phyloP scores from a whole-genome alignment of 306 rosid genomes.

The Prunus campanulata region DNA sequence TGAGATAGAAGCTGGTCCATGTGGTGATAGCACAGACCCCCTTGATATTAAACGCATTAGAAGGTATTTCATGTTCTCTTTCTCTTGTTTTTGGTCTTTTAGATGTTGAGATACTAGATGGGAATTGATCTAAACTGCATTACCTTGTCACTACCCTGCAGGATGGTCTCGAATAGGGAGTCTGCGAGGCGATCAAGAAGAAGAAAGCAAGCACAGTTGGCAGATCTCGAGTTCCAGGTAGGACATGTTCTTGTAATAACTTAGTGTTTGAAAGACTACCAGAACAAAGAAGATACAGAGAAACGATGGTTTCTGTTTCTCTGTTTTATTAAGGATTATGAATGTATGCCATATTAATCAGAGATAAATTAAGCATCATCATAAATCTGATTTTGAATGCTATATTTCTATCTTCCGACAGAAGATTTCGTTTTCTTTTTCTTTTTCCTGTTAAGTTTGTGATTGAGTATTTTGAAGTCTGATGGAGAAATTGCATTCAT shows the following conservation, averaged over 20 bases:
- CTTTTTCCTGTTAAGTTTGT: background rate
- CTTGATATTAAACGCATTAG: constrained; percentile 49
- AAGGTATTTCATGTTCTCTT: constrained; percentile 41
- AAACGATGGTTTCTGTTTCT: too few species aligned
- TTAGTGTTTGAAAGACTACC: too few species aligned
- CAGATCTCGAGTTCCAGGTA: constrained; percentile 81
- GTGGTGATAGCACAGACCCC: constrained; percentile 62
- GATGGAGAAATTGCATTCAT: background rate
- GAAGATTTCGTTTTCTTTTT: background rate
- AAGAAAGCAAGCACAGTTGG: constrained; percentile 73
- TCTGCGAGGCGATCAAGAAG: constrained; percentile 87
- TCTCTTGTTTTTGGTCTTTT: background rate
- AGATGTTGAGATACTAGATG: background rate
- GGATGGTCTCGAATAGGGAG: constrained; percentile 75
- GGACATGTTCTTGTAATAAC: background rate
- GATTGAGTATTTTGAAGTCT: constrained; percentile 3
- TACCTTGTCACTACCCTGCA: constrained; percentile 27
- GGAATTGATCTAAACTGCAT: background rate
- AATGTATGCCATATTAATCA: too few species aligned
- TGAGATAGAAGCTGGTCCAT: constrained; percentile 55
- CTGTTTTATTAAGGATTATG: too few species aligned
- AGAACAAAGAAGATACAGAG: too few species aligned
- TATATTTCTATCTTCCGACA: background rate
- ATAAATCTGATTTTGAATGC: background rate
- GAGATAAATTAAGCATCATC: too few species aligned